phyloP scores from a whole-genome alignment of 2,329 filamentous ascomycete species.

The Hymenoscyphus salicellus region DNA sequence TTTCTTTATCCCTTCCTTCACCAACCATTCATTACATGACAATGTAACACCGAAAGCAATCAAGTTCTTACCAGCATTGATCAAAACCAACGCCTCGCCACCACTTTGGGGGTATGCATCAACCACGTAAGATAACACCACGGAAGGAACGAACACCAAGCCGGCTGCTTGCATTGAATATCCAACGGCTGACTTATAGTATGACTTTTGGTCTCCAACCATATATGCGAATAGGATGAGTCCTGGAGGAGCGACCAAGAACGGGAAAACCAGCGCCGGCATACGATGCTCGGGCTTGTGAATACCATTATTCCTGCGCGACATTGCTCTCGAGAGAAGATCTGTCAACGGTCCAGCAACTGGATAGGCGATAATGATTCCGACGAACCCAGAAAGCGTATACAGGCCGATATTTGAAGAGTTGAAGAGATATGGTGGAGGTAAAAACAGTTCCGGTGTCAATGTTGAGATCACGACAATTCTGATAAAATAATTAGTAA shows the following conservation, averaged over 20 bases:
- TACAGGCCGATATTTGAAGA: neutral
- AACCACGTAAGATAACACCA: too few species aligned
- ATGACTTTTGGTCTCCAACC: too few species aligned
- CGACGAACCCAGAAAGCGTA: neutral
- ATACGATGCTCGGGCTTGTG: conserved; percentile 42
- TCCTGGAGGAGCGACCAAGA: conserved; percentile 37
- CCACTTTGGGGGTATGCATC: too few species aligned
- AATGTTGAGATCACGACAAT: neutral
- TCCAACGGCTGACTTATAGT: too few species aligned
- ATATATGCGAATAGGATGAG: conserved; percentile 38
- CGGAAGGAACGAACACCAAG: too few species aligned
- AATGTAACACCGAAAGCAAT: too few species aligned
- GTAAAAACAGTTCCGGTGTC: neutral
- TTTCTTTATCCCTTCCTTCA: too few species aligned
- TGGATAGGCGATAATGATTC: conserved; percentile 30
- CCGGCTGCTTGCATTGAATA: too few species aligned
- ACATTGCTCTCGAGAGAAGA: conserved; percentile 37
- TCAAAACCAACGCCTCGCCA: too few species aligned
- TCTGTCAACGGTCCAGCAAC: conserved; percentile 33
- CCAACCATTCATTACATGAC: too few species aligned
- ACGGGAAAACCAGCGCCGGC: conserved; percentile 39
- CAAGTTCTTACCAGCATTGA: too few species aligned
- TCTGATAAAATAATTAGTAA: neutral
- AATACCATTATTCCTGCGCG: conserved; percentile 35
- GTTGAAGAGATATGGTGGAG: neutral